Evolutionary conservation across 768 basidiomycete genomes (phyloP), one percentile per base, ranked within the genome.

Genomic region (Boletales sp.): DNA sequence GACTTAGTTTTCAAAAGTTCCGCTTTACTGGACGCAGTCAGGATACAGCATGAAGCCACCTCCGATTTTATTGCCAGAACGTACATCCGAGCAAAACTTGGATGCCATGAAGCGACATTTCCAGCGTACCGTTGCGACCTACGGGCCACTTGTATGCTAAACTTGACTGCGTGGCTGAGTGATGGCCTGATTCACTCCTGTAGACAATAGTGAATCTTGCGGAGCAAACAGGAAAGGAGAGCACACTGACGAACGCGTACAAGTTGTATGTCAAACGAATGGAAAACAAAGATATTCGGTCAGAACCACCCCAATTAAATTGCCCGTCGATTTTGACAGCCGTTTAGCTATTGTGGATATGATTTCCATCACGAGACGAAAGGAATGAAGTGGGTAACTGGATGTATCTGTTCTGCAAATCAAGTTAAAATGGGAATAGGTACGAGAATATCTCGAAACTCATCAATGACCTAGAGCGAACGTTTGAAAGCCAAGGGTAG

Each of bases 331-430:
- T 29, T 50, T 50, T 53, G 39, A 52, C 18, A 5, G 19, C 18
- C 29, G 12, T 40, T 31, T 15, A 90, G 87, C 54, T 92, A 91
- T 59, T 71, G 74, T 53, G 86, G 84, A 61, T 97, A 94, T 61
- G 95, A 97, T 66, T 98, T 97, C 66, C 95, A 97, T 68, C 78
- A 74, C 4, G 92, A 97, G 67, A 95, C 93, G 11, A 86, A 82
- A 63, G 94, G 95, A 18, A 97, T 98, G 95, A 91, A 90, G 87
- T 91, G 53, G 47, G 79, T 69, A 45, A 43, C 39, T 34, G 47
- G 51, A 27, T n/a, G 17, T 8, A 37, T 50, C 24, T 43, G 15
- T 15, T 17, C 13, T 15, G 14, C 13, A 35, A 24, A 38, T 14
- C 11, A 34, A 19, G 11, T 49, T 53, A 51, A 50, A 50, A 43